phyloP scores from a whole-genome alignment of 495 filamentous ascomycete genomes.

The Penicillium salamii region DNA sequence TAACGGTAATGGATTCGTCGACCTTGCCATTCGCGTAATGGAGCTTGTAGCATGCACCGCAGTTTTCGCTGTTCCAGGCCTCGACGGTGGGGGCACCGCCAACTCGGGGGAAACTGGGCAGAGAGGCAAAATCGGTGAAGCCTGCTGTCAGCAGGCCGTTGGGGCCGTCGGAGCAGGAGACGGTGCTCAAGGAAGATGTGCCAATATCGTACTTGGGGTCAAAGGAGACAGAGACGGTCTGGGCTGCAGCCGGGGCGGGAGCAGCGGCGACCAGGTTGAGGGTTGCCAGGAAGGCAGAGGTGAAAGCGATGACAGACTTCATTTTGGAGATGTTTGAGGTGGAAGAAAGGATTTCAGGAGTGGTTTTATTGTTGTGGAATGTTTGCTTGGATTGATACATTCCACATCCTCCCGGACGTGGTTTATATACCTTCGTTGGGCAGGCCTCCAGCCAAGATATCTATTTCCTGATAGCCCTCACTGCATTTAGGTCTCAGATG shows the following conservation, averaged over 20 bases:
- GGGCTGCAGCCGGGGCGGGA: conserved; percentile 3
- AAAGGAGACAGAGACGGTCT: conserved; percentile 33
- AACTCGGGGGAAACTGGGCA: conserved; percentile 57
- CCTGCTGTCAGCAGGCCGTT: conserved; percentile 67
- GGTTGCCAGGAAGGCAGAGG: conserved; percentile 17
- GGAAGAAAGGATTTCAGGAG: neutral
- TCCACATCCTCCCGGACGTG: neutral
- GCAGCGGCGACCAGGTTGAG: conserved; percentile 16
- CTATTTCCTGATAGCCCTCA: conserved; percentile 6
- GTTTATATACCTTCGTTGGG: conserved; percentile 16
- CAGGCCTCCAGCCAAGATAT: conserved; percentile 2
- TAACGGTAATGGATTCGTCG: conserved; percentile 59
- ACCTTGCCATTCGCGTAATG: conserved; percentile 41
- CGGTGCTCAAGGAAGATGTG: conserved; percentile 53
- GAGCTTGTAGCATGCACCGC: conserved; percentile 69
- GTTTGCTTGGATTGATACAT: neutral
- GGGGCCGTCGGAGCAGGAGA: conserved; percentile 53
- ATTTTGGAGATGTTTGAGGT: conserved; percentile 5
- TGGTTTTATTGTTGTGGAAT: neutral
- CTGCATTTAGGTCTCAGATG: conserved; percentile 22
- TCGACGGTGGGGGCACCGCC: conserved; percentile 59
- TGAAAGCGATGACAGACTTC: conserved; percentile 21
- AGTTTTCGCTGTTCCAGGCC: conserved; percentile 57
- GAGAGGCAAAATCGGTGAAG: conserved; percentile 59
- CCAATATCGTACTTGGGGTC: conserved; percentile 34